phyloP scores from a whole-genome alignment of 345 rosid species.

The Melaleuca quinquenervia region DNA sequence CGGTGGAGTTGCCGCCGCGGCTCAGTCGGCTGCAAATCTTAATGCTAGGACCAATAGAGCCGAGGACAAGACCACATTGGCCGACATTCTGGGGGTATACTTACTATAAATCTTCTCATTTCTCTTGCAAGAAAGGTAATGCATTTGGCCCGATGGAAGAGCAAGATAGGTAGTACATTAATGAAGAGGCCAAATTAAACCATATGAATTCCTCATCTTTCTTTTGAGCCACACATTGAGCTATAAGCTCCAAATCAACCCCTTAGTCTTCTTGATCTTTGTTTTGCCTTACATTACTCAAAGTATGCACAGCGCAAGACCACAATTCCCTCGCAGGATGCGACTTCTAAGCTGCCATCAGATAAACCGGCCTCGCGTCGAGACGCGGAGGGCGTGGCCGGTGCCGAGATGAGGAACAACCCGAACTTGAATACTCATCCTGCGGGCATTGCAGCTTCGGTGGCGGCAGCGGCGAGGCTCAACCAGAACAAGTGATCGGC shows the following conservation, averaged over 20 bases:
- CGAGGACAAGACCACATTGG: slow-evolving; percentile 55
- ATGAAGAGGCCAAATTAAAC: neutral
- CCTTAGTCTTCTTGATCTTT: neutral
- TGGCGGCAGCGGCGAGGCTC: slow-evolving; percentile 73
- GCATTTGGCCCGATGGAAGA: neutral
- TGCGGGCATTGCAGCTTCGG: slow-evolving; percentile 64
- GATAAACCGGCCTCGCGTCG: slow-evolving; percentile 54
- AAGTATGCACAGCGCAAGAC: neutral
- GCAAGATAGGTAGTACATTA: neutral
- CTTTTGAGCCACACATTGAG: fast-evolving
- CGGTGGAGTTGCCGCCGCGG: slow-evolving; percentile 61
- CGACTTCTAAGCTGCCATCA: slow-evolving; percentile 39
- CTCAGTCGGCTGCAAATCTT: slow-evolving; percentile 69
- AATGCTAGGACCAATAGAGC: slow-evolving; percentile 35
- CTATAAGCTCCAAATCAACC: neutral
- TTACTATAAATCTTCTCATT: neutral
- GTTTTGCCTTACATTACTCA: neutral
- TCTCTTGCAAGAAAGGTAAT: neutral
- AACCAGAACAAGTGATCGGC: slow-evolving; percentile 24
- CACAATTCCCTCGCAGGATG: slow-evolving; percentile 29
- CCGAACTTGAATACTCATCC: slow-evolving; percentile 63
- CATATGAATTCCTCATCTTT: neutral
- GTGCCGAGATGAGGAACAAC: slow-evolving; percentile 77
- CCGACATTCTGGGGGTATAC: slow-evolving; percentile 48
- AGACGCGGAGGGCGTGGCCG: slow-evolving; percentile 75